Conservation (phyloP, 176 grass and related monocot genomes). For the Dendrocalamus sinicus region DNA sequence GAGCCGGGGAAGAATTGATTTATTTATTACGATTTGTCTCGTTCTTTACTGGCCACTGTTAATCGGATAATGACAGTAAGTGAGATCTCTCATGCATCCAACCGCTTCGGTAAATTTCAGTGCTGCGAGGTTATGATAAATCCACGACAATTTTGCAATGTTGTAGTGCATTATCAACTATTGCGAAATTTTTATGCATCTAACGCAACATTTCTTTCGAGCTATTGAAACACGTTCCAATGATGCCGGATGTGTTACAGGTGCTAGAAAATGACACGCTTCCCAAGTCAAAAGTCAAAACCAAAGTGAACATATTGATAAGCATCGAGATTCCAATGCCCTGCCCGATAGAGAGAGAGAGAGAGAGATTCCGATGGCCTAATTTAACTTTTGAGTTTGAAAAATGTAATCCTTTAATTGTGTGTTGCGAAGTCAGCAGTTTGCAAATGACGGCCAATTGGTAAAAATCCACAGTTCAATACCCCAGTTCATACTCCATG, state of each 20-base stretch:
- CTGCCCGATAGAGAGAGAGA: too few species aligned
- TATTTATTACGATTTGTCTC: not conserved
- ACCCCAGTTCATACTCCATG: not conserved
- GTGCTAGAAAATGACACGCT: not conserved
- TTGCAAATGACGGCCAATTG: not conserved
- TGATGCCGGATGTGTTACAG: not conserved
- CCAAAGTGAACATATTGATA: not conserved
- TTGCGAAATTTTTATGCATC: not conserved
- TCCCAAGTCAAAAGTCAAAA: not conserved
- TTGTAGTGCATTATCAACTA: not conserved
- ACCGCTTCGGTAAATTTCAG: not conserved
- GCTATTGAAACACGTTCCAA: not conserved
- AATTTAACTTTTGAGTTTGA: not conserved
- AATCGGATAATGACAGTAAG: not conserved
- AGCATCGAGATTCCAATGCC: not conserved
- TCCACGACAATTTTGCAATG: not conserved
- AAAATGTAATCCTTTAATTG: not conserved
- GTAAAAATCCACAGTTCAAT: not conserved
- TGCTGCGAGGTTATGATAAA: not conserved
- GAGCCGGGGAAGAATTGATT: not conserved
- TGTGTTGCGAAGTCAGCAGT: too few species aligned
- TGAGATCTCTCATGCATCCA: not conserved
- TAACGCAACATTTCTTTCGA: not conserved
- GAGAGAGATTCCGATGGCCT: not conserved
- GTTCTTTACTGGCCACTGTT: not conserved